Evolutionary conservation across 345 rosid species (phyloP).

Genomic region (Ceriops decandra): DNA sequence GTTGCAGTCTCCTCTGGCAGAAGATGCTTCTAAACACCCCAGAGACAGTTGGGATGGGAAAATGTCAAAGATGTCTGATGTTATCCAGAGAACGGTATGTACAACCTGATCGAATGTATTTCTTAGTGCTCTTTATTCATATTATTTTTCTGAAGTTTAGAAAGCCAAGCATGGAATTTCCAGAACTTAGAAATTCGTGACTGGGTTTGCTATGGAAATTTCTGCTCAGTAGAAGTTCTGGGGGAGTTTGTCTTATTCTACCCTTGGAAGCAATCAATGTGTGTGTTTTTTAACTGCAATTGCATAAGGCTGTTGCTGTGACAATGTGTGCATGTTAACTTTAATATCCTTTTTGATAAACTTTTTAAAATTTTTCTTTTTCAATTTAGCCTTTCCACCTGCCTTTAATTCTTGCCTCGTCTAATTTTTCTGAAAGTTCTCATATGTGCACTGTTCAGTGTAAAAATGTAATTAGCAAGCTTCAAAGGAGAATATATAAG

Average conservation of each 20-base stretch:
- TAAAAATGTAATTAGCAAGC: conserved; percentile 84
- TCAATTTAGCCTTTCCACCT: not conserved
- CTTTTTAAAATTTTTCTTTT: not conserved
- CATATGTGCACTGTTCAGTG: conserved; percentile 46
- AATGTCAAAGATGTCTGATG: conserved; percentile 62
- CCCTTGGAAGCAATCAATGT: too few species aligned
- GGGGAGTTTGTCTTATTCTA: too few species aligned
- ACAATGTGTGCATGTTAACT: too few species aligned
- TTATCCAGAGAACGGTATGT: conserved; percentile 80
- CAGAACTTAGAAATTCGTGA: too few species aligned
- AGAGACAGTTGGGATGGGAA: conserved; percentile 69
- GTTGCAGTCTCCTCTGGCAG: conserved; percentile 42
- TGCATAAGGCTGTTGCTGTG: too few species aligned
- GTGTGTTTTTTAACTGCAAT: too few species aligned
- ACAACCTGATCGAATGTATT: conserved; percentile 5
- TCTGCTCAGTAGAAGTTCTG: too few species aligned
- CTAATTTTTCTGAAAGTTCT: conserved; percentile 9
- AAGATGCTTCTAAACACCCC: conserved; percentile 50
- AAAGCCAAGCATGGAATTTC: too few species aligned
- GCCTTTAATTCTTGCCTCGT: not conserved
- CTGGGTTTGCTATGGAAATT: too few species aligned
- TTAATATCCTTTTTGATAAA: too few species aligned
- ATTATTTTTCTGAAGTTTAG: not conserved
- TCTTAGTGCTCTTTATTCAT: not conserved
- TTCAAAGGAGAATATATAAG: conserved; percentile 81